Conservation (phyloP, 768 basidiomycete species). For the Russula sp. region DNA sequence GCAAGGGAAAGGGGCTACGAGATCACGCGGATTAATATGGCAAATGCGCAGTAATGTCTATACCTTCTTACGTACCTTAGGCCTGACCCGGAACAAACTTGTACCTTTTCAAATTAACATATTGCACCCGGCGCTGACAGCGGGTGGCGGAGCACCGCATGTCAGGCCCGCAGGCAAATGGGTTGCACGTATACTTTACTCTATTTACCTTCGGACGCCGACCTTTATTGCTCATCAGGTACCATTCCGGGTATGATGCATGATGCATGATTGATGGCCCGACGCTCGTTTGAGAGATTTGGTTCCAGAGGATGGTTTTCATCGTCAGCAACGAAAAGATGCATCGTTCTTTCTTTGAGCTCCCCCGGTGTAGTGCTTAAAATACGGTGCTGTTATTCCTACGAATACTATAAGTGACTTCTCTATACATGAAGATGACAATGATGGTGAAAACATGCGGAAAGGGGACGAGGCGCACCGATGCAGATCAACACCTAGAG, state of each 20-base stretch:
- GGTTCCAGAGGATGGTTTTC: too few species aligned
- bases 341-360: not conserved
- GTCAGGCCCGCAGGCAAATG: too few species aligned
- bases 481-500: not conserved
- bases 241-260: not conserved
- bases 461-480: not conserved
- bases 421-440: not conserved
- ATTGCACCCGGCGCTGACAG: too few species aligned
- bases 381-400: not conserved
- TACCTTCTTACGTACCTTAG: not conserved
- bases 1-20: not conserved
- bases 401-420: not conserved
- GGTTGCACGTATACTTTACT: too few species aligned
- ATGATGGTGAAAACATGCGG: not conserved
- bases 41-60: constrained; percentile 12
- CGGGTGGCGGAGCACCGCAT: too few species aligned
- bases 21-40: not conserved
- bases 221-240: too few species aligned
- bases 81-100: not conserved
- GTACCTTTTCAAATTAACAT: too few species aligned
- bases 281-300: not conserved
- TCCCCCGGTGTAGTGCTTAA: not conserved
- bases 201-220: too few species aligned
- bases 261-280: not conserved
- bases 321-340: not conserved